Evolutionary conservation across 768 basidiomycete genomes (phyloP).

Genomic region (Calocybe gangraenosa): DNA sequence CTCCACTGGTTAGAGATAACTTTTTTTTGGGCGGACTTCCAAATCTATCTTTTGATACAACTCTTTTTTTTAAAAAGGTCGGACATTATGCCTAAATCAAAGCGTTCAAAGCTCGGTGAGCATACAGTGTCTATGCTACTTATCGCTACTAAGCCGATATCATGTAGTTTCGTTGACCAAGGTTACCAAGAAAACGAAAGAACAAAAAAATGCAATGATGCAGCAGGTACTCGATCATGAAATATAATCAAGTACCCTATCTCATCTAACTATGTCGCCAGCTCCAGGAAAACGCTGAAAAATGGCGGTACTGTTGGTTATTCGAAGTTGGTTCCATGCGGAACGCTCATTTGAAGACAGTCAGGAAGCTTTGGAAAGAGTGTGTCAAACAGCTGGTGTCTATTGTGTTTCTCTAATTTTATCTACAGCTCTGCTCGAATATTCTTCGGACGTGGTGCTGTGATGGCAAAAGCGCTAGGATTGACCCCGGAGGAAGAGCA

Average conservation of each 20-base stretch:
- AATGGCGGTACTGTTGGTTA: conserved; percentile 94
- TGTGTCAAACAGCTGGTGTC: conserved; percentile 30
- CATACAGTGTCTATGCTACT: conserved; percentile 1
- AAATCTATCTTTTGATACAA: conserved; percentile 22
- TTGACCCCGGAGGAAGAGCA: conserved; percentile 85
- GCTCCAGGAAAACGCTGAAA: conserved; percentile 81
- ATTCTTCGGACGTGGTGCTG: conserved; percentile 81
- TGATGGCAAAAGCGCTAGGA: conserved; percentile 96
- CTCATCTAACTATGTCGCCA: conserved; percentile 23
- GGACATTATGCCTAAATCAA: conserved; percentile 84
- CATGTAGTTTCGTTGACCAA: conserved; percentile 84
- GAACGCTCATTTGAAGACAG: conserved; percentile 90
- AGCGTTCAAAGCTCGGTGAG: conserved; percentile 83
- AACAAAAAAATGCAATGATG: conserved; percentile 83
- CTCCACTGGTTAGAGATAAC: conserved; percentile 20
- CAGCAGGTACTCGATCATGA: conserved; percentile 51
- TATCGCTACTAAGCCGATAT: conserved; percentile 10
- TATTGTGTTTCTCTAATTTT: conserved; percentile 3
- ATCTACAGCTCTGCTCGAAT: conserved; percentile 72
- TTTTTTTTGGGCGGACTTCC: conserved; percentile 47
- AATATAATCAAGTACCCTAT: background rate
- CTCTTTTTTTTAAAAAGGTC: conserved; percentile 15
- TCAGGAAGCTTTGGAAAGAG: conserved; percentile 93
- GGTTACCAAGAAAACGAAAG: conserved; percentile 89
- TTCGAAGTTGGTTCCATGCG: conserved; percentile 96